A percentile compares a stretch with the other conserved stretches of the same genome.
These are phyloP conservation scores for Boletus insuetus DNA, from an alignment of 768 basidiomycete genomes.

Conservation along the genomic window DNA sequence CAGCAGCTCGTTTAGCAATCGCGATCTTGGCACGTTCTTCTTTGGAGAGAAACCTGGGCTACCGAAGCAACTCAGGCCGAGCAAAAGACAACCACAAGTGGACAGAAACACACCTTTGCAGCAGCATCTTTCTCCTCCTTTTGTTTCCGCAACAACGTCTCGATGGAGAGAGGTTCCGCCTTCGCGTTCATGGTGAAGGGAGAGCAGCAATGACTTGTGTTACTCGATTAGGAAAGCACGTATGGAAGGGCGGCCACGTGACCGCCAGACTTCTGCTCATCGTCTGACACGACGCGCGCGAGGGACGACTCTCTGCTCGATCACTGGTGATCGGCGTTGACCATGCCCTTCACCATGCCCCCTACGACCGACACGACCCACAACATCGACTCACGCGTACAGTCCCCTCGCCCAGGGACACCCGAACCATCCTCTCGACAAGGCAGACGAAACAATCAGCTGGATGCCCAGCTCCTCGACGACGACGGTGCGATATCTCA, in stretches of 20 bases:
- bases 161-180: slow-evolving; percentile 82
- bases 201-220: background rate
- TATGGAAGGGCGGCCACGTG: slow-evolving; percentile 13
- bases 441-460: slow-evolving; percentile 51
- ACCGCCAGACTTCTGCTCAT: slow-evolving; percentile 17
- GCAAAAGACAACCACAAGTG: background rate
- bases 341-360: slow-evolving; percentile 16
- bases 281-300: slow-evolving; percentile 25
- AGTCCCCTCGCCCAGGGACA: slow-evolving; percentile 55
- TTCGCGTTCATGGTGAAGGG: slow-evolving; percentile 39
- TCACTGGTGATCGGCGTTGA: slow-evolving; percentile 17
- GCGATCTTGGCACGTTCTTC: slow-evolving; percentile 89
- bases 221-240: slow-evolving; percentile 15
- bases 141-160: slow-evolving; percentile 82
- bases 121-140: slow-evolving; percentile 86
- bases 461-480: slow-evolving; percentile 59
- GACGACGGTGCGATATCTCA: slow-evolving; percentile 66
- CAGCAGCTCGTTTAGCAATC: slow-evolving; percentile 80
- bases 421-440: slow-evolving; percentile 62
- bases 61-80: slow-evolving; percentile 10
- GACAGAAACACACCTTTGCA: slow-evolving; percentile 60
- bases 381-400: slow-evolving; percentile 27
- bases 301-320: slow-evolving; percentile 10
- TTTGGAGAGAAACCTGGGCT: slow-evolving; percentile 95
- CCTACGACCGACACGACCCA: background rate